Base-by-base conservation (phyloP, 768 basidiomycete genomes). In the Kwoniella shandongensis region DNA sequence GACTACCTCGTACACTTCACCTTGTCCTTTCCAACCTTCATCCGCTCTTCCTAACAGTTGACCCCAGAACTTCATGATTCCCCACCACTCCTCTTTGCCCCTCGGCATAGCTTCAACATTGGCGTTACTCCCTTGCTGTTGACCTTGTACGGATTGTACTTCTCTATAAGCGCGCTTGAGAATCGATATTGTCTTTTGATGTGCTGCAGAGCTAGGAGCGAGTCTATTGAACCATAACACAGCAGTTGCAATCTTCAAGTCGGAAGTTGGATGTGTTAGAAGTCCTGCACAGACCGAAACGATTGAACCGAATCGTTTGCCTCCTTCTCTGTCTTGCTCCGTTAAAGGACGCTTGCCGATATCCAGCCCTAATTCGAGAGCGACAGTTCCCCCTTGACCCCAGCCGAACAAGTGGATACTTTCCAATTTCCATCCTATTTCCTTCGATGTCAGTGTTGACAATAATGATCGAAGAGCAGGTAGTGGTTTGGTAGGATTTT, bases 31-130 rank as follows among this genome's bases (percentile, higher is more conserved):
- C 69, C 69, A 69, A 4, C 61, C 61, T 22, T 62, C 60, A 23
- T 73, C 67, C 10, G 51, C 56, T 54, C 59, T 63, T 4, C 27
- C 59, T 59, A 76, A 57, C 20, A 74, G 65, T 47, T 66, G 51
- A 20, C 65, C 67, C 75, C 75, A 76, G 47, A 76, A 76, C 55
- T 59, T 60, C 75, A 76, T 76, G 47, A 76, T 63, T 44, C 61
- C 65, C 52, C 30, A 52, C 72, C 72, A 76, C 47, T 76, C 75
- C 11, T 63, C 62, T 26, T 40, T 55, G 1, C 62, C 65, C 25
- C 51, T 49, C 2, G 70, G 73, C 75, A 76, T 76, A 11, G 23
- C 57, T 36, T 70, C 62, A 25, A 59, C 67, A 4, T 23, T n/a
- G 2, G 63, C 60, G 30, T 27, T 41, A 3, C 32, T 17, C 2